Evolutionary conservation across 2,329 filamentous ascomycete species (phyloP), one percentile per base, ranked within the genome.

Genomic region (Penicillium sp.): DNA sequence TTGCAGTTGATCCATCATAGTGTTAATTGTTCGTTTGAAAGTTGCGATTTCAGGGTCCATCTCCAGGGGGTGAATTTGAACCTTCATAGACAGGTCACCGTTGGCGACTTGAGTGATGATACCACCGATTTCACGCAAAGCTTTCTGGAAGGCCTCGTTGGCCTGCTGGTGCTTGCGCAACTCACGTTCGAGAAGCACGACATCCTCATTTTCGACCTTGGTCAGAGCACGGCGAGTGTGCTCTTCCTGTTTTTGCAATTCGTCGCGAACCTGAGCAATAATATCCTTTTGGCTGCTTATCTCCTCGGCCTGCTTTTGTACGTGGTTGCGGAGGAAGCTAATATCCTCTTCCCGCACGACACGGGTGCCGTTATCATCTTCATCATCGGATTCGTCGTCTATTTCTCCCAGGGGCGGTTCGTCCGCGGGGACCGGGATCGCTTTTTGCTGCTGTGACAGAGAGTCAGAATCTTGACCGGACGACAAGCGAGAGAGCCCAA

Each of bases 1-100:
- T 73, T 97, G 93, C 59, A 97, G 83, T 76, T 97, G 93, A 73
- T 97, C 93, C 86, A 97, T 96, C 93, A 97, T 97, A 66, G 90
- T 95, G 75, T 97, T 97, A 80, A 97, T 97, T 61, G 93, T 97
- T 69, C 91, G 88, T 79, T 97, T 97, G 82, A 97, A 97, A 10
- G 91, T 93, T 29, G 92, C 94, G 71, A 97, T 97, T 82, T 97
- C 93, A 29, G 93, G 92, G 81, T 97, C 93, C 89, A 97, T 94
- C 79, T 97, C 93, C 65, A 95, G 89, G 4, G 90, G 90, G 73
- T 97, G 94, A 75, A 97, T 95, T 70, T 93, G 86, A 62, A 97
- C 93, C 78, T 96, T 96, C 82, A 96, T 97, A 75, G 92, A 96
- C 60, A 97, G 82, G 73, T 97, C 93, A 77, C 93, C 93, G 69